A percentile compares a stretch with the other conserved stretches of the same genome.
These are phyloP conservation scores for Heterobasidion occidentale DNA, from an alignment of 1,284 basidiomycete species.

Conservation along the genomic window DNA sequence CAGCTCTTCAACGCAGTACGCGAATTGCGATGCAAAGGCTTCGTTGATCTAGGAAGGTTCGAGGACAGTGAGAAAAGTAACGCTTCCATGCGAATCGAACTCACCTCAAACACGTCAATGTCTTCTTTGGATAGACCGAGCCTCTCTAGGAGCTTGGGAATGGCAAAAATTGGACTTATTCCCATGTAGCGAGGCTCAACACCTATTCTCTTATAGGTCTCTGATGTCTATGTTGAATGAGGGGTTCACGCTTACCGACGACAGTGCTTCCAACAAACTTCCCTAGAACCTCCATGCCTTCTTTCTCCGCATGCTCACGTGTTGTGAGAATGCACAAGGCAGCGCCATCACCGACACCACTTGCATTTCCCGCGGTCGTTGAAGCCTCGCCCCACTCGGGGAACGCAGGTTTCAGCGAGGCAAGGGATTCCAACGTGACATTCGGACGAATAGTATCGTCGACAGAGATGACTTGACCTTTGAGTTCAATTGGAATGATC, in stretches of 20 bases:
- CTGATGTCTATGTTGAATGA: constrained; percentile 17
- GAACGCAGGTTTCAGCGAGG: constrained; percentile 66
- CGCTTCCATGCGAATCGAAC: constrained; percentile 17
- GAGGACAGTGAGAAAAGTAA: background rate
- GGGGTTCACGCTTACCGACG: constrained; percentile 44
- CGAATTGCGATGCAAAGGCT: constrained; percentile 77
- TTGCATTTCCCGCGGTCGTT: constrained; percentile 88
- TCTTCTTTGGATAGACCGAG: constrained; percentile 76
- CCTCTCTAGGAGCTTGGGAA: constrained; percentile 73
- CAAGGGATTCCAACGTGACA: constrained; percentile 63
- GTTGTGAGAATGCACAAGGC: constrained; percentile 86
- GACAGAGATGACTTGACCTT: constrained; percentile 47
- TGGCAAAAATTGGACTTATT: constrained; percentile 78
- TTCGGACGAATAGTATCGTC: constrained; percentile 81
- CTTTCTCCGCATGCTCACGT: constrained; percentile 74
- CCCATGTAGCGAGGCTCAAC: constrained; percentile 86
- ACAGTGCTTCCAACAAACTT: constrained; percentile 83
- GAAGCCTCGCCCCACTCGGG: constrained; percentile 69
- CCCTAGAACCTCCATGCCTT: constrained; percentile 81
- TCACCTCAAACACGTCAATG: constrained; percentile 81
- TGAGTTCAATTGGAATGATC: constrained; percentile 69
- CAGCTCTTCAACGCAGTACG: constrained; percentile 74
- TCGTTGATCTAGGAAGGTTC: constrained; percentile 60
- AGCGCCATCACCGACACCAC: constrained; percentile 92
- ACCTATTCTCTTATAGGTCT: constrained; percentile 30